Evolutionary conservation across 352 stramenopile species (phyloP), one percentile per base, ranked within the genome.

Genomic region (Phytophthora multivora): DNA sequence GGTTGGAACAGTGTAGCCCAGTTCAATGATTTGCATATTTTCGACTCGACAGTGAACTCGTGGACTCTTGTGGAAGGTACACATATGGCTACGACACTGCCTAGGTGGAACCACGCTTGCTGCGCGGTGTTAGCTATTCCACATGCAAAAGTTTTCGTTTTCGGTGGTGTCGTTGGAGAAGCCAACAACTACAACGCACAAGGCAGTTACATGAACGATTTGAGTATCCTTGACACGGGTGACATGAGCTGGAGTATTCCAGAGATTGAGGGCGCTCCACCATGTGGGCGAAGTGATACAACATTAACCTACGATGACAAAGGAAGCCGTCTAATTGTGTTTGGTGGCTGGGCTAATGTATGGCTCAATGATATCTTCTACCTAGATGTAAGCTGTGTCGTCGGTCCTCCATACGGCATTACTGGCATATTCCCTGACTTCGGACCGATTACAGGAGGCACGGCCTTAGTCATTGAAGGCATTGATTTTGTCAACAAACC

Each of bases 351-450:
- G 96, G 90, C 93, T 1, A 98, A 98, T 56, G 79, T 89, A 30
- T 99, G 96, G 95, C 77, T 97, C 19, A 88, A 95, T 51, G 89
- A 98, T 46, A 72, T 97, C n/a, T 94, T 86, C 59, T 77, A 85
- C 9, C 93, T 98, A 26, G 92, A 98, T 42, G 96, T 99, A 26
- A 92, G 83, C 50, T 95, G 95, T 38, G 89, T 99, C 19, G 96
- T 99, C 4, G 97, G 97, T 0, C 97, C 97, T 16, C 96, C 96
- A 8, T 99, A 99, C 70, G 97, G 92, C 9, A 96, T 99, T 64
- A 95, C 89, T 8, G 68, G 74, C 11, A 83, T 98, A 18, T 87
- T 83, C 56, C 94, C 96, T 13, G 73, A 86, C 35, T 97, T 87
- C 47, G 96, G 96, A 13, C 93, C 96, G 1, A 90, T 98, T 53